Base-by-base conservation (phyloP, 495 filamentous ascomycete species). In the Neurospora cerealis region DNA sequence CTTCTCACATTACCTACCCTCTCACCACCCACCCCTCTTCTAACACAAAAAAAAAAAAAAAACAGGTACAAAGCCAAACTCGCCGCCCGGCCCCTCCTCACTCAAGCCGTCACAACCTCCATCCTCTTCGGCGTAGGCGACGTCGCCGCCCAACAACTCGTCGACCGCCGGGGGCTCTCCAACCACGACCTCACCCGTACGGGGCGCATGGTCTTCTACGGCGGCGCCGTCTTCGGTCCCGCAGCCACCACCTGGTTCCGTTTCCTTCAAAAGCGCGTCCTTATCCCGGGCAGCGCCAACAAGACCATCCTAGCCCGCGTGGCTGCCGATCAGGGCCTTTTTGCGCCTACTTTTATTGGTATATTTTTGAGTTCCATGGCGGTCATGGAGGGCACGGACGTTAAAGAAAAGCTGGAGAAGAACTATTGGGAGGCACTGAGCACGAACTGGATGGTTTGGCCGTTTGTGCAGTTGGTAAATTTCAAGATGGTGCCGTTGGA, bases 381-480 rank as follows among this genome's bases (percentile, higher is more conserved):
- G 6, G 85, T 93, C 44, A 87, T 99, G 83, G 96, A 99, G 81
- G 96, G 96, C 38, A 80, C 80, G 7, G 86, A 88, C 72, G 91
- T 92, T 8, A 78, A 83, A 74, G 89, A 93, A 77, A 97, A 95
- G 86, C 83, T 94, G 71, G 80, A 86, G 44, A 87, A 83, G 74
- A 91, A 85, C 71, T 99, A 94, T 79, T 76, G 79, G 70, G 83
- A 86, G 6, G 91, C 91, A 66, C 86, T 98, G 81, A 87, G 86
- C 79, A 92, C 91, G 78, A 99, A 99, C 81, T 94, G 92, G 86
- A 89, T 93, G 82, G 86, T 99, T 69, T 99, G 96, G 96, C 96
- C 96, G 10, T 88, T 88, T 74, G 94, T 98, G 73, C 96, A 99
- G 85, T 82, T 91, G 71, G 87, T 91, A 75, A 99, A 99, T 84